phyloP scores from a whole-genome alignment of 1,284 basidiomycete species.

The Ceratobasidium sp. region DNA sequence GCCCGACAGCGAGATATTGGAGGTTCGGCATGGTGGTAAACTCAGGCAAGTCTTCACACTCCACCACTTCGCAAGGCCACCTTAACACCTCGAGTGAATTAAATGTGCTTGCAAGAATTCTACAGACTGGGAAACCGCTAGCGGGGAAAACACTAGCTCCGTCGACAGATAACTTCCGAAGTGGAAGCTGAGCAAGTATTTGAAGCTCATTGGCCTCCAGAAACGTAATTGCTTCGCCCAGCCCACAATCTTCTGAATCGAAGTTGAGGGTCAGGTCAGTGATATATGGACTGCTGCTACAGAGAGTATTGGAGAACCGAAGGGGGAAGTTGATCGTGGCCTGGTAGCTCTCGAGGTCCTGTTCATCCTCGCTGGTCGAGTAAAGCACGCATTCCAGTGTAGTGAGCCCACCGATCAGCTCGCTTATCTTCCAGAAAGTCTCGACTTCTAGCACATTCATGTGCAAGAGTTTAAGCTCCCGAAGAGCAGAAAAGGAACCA shows the following conservation, averaged over 20 bases:
- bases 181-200: neutral
- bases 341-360: neutral
- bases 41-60: neutral
- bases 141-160: neutral
- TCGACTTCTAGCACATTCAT: neutral
- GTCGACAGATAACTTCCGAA: neutral
- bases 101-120: neutral
- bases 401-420: neutral
- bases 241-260: too few relatives aligned
- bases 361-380: too few relatives aligned
- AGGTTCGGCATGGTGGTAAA: neutral
- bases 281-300: neutral
- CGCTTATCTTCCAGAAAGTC: neutral
- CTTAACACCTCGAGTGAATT: neutral
- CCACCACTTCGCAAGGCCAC: neutral
- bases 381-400: neutral
- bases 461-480: neutral
- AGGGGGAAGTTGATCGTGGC: neutral
- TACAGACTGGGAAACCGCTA: neutral
- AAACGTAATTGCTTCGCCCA: too few relatives aligned
- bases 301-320: neutral
- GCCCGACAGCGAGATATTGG: neutral
- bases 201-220: neutral
- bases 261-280: neutral
- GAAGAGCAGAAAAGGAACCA: neutral